Evolutionary conservation across 1,284 basidiomycete species (phyloP).

Genomic region (Rhizoctonia solani): DNA sequence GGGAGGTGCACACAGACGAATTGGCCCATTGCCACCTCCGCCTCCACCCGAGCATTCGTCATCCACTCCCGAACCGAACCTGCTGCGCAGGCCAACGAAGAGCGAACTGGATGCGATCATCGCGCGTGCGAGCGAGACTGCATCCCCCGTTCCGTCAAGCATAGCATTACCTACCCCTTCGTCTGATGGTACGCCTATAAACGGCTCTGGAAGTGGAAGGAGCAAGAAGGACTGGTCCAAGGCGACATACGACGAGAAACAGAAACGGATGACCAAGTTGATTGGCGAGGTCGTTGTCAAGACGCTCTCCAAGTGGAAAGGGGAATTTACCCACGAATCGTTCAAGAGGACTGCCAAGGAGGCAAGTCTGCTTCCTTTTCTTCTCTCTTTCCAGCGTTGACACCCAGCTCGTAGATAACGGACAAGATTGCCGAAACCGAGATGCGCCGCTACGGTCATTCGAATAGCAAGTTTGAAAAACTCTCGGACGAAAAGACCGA

Average conservation of each 20-base stretch:
- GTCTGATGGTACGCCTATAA: slow-evolving; percentile 49
- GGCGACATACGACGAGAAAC: slow-evolving; percentile 62
- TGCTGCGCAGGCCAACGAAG: slow-evolving; percentile 37
- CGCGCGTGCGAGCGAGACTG: slow-evolving; percentile 39
- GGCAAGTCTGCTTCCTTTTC: slow-evolving; percentile 53
- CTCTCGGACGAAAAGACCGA: slow-evolving; percentile 83
- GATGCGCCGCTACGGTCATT: slow-evolving; percentile 66
- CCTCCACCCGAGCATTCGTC: not conserved
- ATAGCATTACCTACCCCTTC: slow-evolving; percentile 21
- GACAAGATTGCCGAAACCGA: slow-evolving; percentile 87
- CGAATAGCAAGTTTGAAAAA: slow-evolving; percentile 68
- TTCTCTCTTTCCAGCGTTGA: slow-evolving; percentile 9
- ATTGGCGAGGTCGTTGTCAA: slow-evolving; percentile 90
- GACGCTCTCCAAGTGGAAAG: slow-evolving; percentile 86
- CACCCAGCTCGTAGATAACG: slow-evolving; percentile 59
- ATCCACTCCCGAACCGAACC: slow-evolving; percentile 21
- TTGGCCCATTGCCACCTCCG: slow-evolving; percentile 39
- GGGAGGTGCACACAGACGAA: slow-evolving; percentile 29
- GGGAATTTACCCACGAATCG: slow-evolving; percentile 76
- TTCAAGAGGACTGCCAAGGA: slow-evolving; percentile 98
- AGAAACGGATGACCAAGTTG: slow-evolving; percentile 81
- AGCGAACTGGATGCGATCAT: slow-evolving; percentile 49
- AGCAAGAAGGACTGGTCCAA: slow-evolving; percentile 55
- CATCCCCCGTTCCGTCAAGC: slow-evolving; percentile 28
- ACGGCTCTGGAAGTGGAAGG: slow-evolving; percentile 37